Percentiles rank a stretch among this genome's conserved stretches.
Evolutionary conservation across 2,329 filamentous ascomycete genomes (phyloP).

Genomic region (Scytalidium sp.): DNA sequence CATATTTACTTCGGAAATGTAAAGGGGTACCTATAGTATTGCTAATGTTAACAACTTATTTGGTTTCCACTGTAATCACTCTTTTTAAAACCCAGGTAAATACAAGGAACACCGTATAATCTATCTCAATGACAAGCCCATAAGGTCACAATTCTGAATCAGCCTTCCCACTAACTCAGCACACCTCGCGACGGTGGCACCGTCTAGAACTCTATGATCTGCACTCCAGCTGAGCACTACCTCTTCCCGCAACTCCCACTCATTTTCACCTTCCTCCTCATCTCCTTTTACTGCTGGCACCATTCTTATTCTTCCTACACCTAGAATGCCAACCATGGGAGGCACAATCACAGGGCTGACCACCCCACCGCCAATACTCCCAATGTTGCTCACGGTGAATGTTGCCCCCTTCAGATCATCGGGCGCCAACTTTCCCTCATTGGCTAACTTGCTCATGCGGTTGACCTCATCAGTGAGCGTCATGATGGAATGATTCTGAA

Average conservation of each 20-base stretch:
- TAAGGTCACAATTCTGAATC: slow-evolving; percentile 38
- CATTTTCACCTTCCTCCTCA: slow-evolving; percentile 15
- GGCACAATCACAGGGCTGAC: slow-evolving; percentile 63
- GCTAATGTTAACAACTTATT: no score
- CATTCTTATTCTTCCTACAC: slow-evolving; percentile 55
- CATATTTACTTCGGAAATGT: no score
- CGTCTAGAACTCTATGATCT: slow-evolving; percentile 61
- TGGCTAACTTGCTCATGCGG: slow-evolving; percentile 52
- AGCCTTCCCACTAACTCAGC: slow-evolving; percentile 55
- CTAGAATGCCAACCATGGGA: slow-evolving; percentile 63
- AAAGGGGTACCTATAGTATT: no score
- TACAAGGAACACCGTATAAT: background rate
- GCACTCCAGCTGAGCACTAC: slow-evolving; percentile 16
- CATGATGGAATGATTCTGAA: slow-evolving; percentile 55
- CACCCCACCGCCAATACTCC: slow-evolving; percentile 64
- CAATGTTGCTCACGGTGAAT: slow-evolving; percentile 68
- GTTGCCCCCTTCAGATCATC: slow-evolving; percentile 60
- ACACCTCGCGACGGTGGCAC: slow-evolving; percentile 64
- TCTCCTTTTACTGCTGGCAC: slow-evolving; percentile 54
- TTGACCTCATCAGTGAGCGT: slow-evolving; percentile 55
- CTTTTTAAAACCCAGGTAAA: no score
- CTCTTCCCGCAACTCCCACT: slow-evolving; percentile 2
- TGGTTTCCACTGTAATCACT: no score
- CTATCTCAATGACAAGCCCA: background rate
- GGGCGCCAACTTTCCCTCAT: slow-evolving; percentile 53